A percentile compares a stretch with the other conserved stretches of the same genome.
Conservation (phyloP, 352 stramenopile species). For the Poterioochromonas sp. region DNA sequence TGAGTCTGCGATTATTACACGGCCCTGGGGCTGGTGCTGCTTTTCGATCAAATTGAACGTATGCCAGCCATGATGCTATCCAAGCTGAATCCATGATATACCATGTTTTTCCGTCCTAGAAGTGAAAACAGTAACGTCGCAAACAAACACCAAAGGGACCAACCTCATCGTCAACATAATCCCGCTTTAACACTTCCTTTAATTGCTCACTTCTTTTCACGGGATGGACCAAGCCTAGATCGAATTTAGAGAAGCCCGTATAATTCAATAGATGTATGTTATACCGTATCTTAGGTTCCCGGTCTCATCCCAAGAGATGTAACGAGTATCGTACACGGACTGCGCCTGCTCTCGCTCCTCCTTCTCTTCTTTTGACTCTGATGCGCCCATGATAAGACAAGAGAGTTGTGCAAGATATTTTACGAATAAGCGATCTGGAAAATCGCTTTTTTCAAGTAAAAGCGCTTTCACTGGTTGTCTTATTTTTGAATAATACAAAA, state of each 20-base stretch:
- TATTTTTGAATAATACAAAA: no score
- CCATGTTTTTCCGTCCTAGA: conserved; percentile 27
- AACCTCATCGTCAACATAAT: conserved; percentile 7
- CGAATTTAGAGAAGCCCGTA: neutral
- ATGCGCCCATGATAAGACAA: no score
- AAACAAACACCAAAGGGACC: neutral
- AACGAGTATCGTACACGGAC: neutral
- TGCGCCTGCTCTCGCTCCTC: conserved; percentile 6
- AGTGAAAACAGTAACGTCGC: neutral
- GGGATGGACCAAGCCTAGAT: neutral
- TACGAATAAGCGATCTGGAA: no score
- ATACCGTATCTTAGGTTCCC: conserved; percentile 27
- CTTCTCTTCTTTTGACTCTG: conserved; percentile 13
- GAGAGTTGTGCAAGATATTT: no score
- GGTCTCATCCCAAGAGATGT: conserved; percentile 21
- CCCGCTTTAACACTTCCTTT: conserved; percentile 1
- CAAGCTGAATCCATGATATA: conserved; percentile 24
- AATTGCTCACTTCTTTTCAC: neutral
- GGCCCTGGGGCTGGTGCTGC: conserved; percentile 1
- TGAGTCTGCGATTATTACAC: conserved; percentile 7
- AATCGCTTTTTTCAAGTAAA: no score
- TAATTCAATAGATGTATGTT: neutral
- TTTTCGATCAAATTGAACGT: conserved; percentile 10
- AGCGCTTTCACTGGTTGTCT: no score
- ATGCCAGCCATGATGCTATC: conserved; percentile 24